These are phyloP conservation scores for Artomyces pyxidatus DNA, from an alignment of 768 basidiomycete genomes.

Conservation along the genomic window DNA sequence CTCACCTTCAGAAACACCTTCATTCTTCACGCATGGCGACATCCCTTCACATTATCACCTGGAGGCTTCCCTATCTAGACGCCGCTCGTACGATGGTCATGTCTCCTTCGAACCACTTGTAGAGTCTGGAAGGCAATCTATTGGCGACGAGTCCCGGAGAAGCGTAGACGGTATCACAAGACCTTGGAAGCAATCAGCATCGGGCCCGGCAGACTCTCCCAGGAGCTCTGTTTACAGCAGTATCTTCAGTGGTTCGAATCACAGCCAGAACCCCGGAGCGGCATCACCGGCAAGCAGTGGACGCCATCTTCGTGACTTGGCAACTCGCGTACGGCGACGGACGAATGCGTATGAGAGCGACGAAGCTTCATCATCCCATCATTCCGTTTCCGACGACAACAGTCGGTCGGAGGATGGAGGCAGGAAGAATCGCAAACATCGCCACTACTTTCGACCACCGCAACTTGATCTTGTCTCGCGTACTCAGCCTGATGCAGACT, in stretches of 20 bases:
- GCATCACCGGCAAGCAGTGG: constrained; percentile 39
- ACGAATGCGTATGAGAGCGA: constrained; percentile 39
- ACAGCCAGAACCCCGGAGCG: constrained; percentile 18
- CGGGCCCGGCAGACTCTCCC: constrained; percentile 18
- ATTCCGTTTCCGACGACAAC: constrained; percentile 13
- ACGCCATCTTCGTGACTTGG: constrained; percentile 30
- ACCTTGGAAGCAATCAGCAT: constrained; percentile 14
- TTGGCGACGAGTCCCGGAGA: constrained; percentile 35
- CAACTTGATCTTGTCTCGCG: constrained; percentile 10
- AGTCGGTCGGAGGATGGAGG: constrained; percentile 2
- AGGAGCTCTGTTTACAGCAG: constrained; percentile 30
- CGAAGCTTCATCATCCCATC: constrained; percentile 36
- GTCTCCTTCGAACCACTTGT: constrained; percentile 53
- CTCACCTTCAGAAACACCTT: constrained; percentile 7
- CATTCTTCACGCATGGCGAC: constrained; percentile 16
- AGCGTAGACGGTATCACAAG: constrained; percentile 31
- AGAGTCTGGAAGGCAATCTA: constrained; percentile 38
- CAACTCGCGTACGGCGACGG: constrained; percentile 24
- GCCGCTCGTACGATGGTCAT: constrained; percentile 37
- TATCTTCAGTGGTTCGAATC: constrained; percentile 26
- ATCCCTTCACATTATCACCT: constrained; percentile 4
- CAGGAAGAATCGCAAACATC: constrained; percentile 5
- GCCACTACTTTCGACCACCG: constrained; percentile 8
- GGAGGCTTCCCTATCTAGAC: constrained; percentile 12
- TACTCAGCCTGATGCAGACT: not conserved